Evolutionary conservation across 352 stramenopile genomes (phyloP), one percentile per base, ranked within the genome.

Genomic region (Globisporangium viniferum): DNA sequence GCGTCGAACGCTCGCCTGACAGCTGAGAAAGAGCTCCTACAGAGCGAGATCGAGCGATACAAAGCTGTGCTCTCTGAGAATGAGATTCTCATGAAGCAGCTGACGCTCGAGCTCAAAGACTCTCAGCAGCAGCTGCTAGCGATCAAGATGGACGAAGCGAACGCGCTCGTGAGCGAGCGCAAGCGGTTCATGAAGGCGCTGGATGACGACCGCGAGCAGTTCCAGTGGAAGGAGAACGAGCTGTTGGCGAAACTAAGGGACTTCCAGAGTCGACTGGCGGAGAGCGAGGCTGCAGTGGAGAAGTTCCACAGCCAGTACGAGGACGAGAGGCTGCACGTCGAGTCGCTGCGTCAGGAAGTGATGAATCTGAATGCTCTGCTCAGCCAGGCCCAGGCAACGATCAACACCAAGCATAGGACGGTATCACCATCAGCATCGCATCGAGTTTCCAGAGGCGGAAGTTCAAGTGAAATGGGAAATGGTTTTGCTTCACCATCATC

Each of bases 271-370:
- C 81, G 75, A 7, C 56, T 90, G 5, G 80, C 68, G 0, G 82
- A 91, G 60, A 77, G 72, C 24, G 84, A 95, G 53, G 81, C 84
- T 0, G 46, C 54, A 0, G 74, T 71, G 1, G 77, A 90, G 31
- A 91, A 88, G 33, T 92, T 80, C 46, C 80, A 87, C 39, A 86
- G 67, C 3, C 86, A 94, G 67, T 89, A 83, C 49, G 88, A 95
- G 59, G 88, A 94, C 58, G 88, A 95, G 64, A 85, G 85, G 36
- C 63, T 92, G 0, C 85, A 93, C 35, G 82, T 91, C 0, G 80
- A 89, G 55, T 79, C 84, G 1, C 59, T 93, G 22, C 79, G 86
- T 0, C 84, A 92, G 48, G 84, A 95, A 62, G 81, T 93, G 5
- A 66, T 67, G 0, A 91, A 71, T 59, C 70, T 95, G 27, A 90